A percentile compares a stretch with the other conserved stretches of the same genome.
Evolutionary conservation across 805 yeast genomes (phyloP).

Genomic region (Metschnikowia henanensis): DNA sequence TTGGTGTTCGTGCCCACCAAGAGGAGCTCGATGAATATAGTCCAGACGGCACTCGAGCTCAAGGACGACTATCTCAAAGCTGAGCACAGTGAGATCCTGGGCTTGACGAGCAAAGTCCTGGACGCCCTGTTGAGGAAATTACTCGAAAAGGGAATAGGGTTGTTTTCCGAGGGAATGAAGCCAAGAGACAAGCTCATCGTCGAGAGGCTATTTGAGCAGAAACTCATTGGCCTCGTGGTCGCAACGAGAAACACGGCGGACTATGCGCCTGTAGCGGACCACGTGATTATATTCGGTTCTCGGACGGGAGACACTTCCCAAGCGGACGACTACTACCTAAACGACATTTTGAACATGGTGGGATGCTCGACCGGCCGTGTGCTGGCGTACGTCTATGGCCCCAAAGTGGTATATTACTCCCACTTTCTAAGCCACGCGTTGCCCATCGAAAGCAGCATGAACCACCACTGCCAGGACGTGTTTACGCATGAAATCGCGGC

Average conservation of each 20-base stretch:
- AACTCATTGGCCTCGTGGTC: constrained; percentile 55
- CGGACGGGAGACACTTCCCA: constrained; percentile 53
- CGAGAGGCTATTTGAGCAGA: constrained; percentile 49
- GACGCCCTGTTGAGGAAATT: constrained; percentile 10
- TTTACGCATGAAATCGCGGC: constrained; percentile 74
- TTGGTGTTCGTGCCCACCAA: constrained; percentile 58
- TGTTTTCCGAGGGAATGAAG: constrained; percentile 58
- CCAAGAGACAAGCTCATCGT: constrained; percentile 53
- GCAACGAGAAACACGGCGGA: constrained; percentile 58
- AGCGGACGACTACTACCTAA: constrained; percentile 56
- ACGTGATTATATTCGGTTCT: constrained; percentile 70
- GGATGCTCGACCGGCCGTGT: constrained; percentile 41
- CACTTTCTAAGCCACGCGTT: constrained; percentile 71
- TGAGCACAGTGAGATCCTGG: constrained; percentile 1
- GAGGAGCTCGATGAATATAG: constrained; percentile 19
- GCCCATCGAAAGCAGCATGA: constrained; percentile 81
- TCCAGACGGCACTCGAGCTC: constrained; percentile 5
- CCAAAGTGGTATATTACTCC: constrained; percentile 61
- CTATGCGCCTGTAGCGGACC: constrained; percentile 50
- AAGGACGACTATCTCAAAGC: constrained; percentile 2
- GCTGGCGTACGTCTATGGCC: constrained; percentile 54
- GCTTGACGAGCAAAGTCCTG: constrained; percentile 1
- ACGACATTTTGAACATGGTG: constrained; percentile 65
- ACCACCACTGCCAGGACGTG: constrained; percentile 59
- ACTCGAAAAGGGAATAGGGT: constrained; percentile 60